Percentiles rank a stretch among this genome's conserved stretches.
Conservation (phyloP, 805 yeast genomes). For the Zygoascus ofunaensis region DNA sequence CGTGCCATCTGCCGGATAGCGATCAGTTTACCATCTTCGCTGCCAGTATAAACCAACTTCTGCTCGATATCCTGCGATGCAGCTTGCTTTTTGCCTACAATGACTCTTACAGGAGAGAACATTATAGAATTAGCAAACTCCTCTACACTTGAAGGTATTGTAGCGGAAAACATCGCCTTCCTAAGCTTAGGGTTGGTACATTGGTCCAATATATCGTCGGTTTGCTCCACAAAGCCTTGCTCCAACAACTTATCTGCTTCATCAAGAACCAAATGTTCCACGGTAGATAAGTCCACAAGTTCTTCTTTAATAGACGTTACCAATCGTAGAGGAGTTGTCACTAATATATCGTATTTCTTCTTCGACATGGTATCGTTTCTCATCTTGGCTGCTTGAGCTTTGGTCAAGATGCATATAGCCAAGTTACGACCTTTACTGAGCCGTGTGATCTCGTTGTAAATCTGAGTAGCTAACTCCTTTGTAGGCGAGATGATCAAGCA, state of each 20-base stretch:
- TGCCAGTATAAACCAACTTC: slow-evolving; percentile 75
- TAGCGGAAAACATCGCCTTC: slow-evolving; percentile 86
- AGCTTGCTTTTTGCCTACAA: slow-evolving; percentile 89
- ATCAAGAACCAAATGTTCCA: slow-evolving; percentile 77
- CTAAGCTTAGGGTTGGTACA: slow-evolving; percentile 40
- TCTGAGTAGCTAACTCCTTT: slow-evolving; percentile 85
- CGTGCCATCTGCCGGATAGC: slow-evolving; percentile 83
- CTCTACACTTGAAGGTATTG: slow-evolving; percentile 89
- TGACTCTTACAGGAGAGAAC: slow-evolving; percentile 76
- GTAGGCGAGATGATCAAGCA: slow-evolving; percentile 89
- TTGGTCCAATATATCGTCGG: slow-evolving; percentile 68
- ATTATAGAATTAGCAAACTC: slow-evolving; percentile 77
- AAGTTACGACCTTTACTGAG: slow-evolving; percentile 49
- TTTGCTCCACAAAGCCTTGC: slow-evolving; percentile 74
- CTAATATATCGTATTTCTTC: slow-evolving; percentile 65
- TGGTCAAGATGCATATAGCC: slow-evolving; percentile 56
- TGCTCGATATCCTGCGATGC: slow-evolving; percentile 82
- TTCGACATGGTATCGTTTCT: slow-evolving; percentile 44
- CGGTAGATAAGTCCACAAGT: slow-evolving; percentile 48
- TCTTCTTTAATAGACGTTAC: slow-evolving; percentile 65
- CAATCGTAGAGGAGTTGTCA: slow-evolving; percentile 82
- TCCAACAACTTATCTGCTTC: slow-evolving; percentile 95
- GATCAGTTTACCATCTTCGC: slow-evolving; percentile 88
- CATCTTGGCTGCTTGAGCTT: slow-evolving; percentile 57
- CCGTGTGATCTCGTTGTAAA: slow-evolving; percentile 54